Percentiles rank a stretch among this genome's conserved stretches.
Conservation (phyloP, 495 filamentous ascomycete species). For the Talaromyces adpressus region DNA sequence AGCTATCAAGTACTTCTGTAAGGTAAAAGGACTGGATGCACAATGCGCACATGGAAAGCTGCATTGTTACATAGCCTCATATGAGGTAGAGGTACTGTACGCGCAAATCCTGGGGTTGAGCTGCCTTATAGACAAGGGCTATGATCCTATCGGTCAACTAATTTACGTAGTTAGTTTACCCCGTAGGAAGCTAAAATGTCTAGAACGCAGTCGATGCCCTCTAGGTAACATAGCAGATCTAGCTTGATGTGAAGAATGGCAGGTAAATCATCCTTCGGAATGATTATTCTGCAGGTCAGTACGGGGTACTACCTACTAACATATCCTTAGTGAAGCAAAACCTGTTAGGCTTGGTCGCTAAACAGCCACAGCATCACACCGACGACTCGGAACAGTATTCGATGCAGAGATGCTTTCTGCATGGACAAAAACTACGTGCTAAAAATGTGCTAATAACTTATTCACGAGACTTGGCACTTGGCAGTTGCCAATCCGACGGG, state of each 20-base stretch:
- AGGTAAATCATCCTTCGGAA: neutral
- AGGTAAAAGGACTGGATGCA: neutral
- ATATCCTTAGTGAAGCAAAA: neutral
- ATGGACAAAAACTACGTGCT: neutral
- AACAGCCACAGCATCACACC: neutral
- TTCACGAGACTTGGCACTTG: neutral
- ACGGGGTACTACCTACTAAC: too few species aligned
- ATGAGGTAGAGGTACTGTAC: neutral
- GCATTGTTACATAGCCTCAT: neutral
- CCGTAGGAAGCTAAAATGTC: neutral
- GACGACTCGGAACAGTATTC: neutral
- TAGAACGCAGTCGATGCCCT: neutral
- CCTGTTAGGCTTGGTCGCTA: neutral
- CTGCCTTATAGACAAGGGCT: neutral
- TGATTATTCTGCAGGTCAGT: neutral
- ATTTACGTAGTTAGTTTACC: neutral
- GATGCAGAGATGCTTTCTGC: neutral
- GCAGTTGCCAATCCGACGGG: neutral
- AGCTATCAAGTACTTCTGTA: neutral
- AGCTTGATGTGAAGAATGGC: neutral
- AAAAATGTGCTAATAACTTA: neutral
- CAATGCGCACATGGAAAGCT: neutral
- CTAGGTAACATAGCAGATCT: neutral
- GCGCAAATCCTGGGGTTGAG: neutral
- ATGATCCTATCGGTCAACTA: neutral